A percentile compares a stretch with the other conserved stretches of the same genome.
These are phyloP conservation scores for Trichoderma hamatum DNA, from an alignment of 2,329 filamentous ascomycete genomes.

Conservation along the genomic window DNA sequence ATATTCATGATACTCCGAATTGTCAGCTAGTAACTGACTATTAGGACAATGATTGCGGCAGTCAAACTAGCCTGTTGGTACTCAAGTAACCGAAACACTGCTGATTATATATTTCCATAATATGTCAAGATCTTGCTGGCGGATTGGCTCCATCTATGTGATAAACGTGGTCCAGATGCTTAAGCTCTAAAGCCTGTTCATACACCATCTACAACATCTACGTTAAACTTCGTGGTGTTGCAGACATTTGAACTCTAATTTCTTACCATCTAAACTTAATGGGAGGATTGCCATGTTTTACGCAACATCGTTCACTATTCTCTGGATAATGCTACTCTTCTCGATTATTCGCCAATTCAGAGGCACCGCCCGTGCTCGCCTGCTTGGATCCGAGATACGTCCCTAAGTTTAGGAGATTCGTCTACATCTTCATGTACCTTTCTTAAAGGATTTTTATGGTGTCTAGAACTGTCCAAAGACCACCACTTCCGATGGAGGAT, in stretches of 20 bases:
- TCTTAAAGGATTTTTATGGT: background rate
- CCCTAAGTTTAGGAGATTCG: too few species aligned
- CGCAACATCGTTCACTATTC: background rate
- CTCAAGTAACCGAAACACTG: background rate
- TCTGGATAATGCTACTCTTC: background rate
- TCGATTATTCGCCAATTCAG: background rate
- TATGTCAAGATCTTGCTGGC: too few species aligned
- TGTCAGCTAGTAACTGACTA: background rate
- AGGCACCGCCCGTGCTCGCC: background rate
- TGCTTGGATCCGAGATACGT: background rate
- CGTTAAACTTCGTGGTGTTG: too few species aligned
- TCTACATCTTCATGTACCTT: background rate
- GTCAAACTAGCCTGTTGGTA: background rate
- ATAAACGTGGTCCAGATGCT: too few species aligned
- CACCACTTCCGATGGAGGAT: background rate
- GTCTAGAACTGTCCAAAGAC: background rate
- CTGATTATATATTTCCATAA: background rate
- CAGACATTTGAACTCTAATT: too few species aligned
- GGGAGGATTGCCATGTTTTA: background rate
- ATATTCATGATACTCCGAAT: background rate
- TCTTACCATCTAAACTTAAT: too few species aligned
- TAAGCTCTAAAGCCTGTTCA: too few species aligned
- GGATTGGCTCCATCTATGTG: too few species aligned
- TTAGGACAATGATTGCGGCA: background rate
- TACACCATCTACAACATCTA: too few species aligned